Evolutionary conservation across 2,329 filamentous ascomycete species (phyloP).

Genomic region (Cucurbitaria berberidis): DNA sequence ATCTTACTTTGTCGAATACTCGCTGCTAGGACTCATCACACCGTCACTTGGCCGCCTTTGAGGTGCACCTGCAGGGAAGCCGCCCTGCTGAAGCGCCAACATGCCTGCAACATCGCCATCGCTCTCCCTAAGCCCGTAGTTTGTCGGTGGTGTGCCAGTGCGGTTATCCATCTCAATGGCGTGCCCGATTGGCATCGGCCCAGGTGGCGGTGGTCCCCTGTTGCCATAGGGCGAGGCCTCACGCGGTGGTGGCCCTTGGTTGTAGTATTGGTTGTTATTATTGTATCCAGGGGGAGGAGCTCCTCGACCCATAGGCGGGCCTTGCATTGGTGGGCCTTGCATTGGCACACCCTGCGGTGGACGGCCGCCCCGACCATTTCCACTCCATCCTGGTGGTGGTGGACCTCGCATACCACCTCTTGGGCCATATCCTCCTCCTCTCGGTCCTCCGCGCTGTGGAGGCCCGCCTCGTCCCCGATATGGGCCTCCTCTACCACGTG

Average conservation of each 20-base stretch:
- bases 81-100: constrained; percentile 70
- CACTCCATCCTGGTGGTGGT: constrained; percentile 51
- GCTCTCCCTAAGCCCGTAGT: constrained; percentile 61
- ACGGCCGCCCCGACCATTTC: constrained; percentile 43
- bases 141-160: constrained; percentile 36
- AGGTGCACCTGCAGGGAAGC: constrained; percentile 36
- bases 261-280: constrained; percentile 46
- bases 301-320: constrained; percentile 49
- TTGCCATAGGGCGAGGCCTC: constrained; percentile 48
- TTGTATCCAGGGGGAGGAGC: constrained; percentile 53
- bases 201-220: constrained; percentile 66
- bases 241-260: constrained; percentile 51
- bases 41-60: constrained; percentile 33
- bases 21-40: constrained; percentile 66
- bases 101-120: constrained; percentile 76
- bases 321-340: constrained; percentile 43
- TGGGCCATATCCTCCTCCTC: constrained; percentile 46
- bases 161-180: constrained; percentile 81
- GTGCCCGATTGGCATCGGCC: constrained; percentile 60
- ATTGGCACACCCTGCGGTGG: constrained; percentile 41
- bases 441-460: constrained; percentile 44
- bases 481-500: constrained; percentile 50
- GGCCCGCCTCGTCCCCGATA: constrained; percentile 49
- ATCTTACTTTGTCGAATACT: constrained; percentile 77
- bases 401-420: constrained; percentile 49